Conservation (phyloP, 768 basidiomycete genomes). For the Xerocomellus dryophilus region DNA sequence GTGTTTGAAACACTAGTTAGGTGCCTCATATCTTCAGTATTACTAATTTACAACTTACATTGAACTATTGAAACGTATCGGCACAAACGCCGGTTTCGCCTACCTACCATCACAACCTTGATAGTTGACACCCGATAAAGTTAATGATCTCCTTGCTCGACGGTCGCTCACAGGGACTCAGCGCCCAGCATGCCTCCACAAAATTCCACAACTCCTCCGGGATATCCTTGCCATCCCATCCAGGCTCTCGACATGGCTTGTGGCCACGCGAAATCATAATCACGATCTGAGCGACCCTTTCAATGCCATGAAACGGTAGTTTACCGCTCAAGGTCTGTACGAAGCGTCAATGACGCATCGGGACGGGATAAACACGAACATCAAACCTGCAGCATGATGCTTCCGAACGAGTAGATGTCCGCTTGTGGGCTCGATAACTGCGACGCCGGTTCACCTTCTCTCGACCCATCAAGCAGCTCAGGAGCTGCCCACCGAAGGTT, state of each 20-base stretch:
- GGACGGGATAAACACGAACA: neutral
- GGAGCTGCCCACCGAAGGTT: slow-evolving; percentile 33
- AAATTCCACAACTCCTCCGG: slow-evolving; percentile 24
- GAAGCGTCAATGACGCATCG: neutral
- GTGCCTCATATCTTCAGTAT: no score
- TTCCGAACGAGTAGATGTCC: slow-evolving; percentile 31
- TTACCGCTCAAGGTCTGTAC: slow-evolving; percentile 23
- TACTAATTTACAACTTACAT: no score
- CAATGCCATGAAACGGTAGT: slow-evolving; percentile 22
- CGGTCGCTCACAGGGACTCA: slow-evolving; percentile 14
- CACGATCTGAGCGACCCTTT: slow-evolving; percentile 23
- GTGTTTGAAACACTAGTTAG: no score
- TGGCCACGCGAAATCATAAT: slow-evolving; percentile 15
- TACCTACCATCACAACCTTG: neutral
- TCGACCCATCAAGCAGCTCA: slow-evolving; percentile 15
- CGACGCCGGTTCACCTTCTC: neutral
- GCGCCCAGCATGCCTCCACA: slow-evolving; percentile 22
- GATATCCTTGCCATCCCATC: slow-evolving; percentile 26
- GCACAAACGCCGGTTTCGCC: neutral
- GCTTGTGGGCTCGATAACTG: slow-evolving; percentile 12
- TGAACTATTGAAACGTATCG: neutral
- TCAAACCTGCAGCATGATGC: slow-evolving; percentile 29
- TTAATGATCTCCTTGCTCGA: slow-evolving; percentile 5
- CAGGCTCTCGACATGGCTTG: slow-evolving; percentile 7
- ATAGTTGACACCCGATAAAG: slow-evolving; percentile 15